phyloP scores from a whole-genome alignment of 495 filamentous ascomycete genomes.

The Sporormia fimetaria region DNA sequence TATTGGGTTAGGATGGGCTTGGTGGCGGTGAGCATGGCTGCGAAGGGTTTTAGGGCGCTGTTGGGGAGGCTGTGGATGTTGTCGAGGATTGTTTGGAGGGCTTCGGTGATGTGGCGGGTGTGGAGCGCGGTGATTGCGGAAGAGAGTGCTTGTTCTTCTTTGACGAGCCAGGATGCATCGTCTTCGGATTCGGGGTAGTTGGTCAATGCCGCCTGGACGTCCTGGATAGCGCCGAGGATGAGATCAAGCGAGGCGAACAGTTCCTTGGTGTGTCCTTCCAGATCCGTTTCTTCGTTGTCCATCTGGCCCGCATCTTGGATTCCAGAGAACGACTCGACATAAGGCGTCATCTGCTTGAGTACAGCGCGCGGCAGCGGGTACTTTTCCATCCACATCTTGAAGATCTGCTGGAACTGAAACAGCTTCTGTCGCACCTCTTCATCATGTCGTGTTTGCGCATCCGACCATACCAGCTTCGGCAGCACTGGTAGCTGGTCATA shows the following conservation, averaged over 20 bases:
- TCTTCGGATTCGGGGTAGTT: conserved; percentile 15
- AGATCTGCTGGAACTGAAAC: conserved; percentile 6
- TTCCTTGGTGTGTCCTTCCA: conserved; percentile 2
- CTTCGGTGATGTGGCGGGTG: conserved; percentile 4
- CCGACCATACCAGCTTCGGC: conserved; percentile 17
- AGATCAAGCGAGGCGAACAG: conserved; percentile 21
- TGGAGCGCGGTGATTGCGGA: conserved; percentile 9
- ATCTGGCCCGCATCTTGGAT: neutral
- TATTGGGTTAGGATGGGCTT: conserved; percentile 70
- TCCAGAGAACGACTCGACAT: neutral
- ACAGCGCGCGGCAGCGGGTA: conserved; percentile 10
- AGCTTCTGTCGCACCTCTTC: neutral
- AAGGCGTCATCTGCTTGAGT: conserved; percentile 22
- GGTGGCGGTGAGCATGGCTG: conserved; percentile 48
- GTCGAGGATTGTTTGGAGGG: neutral
- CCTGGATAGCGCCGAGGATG: conserved; percentile 30
- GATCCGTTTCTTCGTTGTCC: neutral
- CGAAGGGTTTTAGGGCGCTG: conserved; percentile 5
- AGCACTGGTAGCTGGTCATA: conserved; percentile 9
- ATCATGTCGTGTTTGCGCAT: conserved; percentile 4
- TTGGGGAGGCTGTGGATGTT: conserved; percentile 6
- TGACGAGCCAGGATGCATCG: conserved; percentile 21
- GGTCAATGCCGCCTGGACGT: conserved; percentile 22
- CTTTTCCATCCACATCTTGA: conserved; percentile 6
- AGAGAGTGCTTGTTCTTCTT: conserved; percentile 19